Evolutionary conservation across 2,329 filamentous ascomycete species (phyloP), one percentile per base, ranked within the genome.

Genomic region (Beauveria medogensis): DNA sequence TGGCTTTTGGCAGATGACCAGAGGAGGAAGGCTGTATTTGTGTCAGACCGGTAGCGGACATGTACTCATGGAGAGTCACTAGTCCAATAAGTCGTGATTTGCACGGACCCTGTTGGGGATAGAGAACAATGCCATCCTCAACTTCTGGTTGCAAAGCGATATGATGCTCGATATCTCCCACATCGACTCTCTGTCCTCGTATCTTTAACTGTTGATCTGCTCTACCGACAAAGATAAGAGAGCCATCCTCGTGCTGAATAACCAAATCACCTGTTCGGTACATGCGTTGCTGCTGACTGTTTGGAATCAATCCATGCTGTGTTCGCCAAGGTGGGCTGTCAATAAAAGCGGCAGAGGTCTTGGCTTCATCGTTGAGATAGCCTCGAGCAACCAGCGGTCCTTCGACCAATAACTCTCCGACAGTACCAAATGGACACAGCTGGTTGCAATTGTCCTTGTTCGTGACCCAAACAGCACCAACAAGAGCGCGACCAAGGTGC

Each of bases 381-480:
- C 80, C 79, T 48, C 74, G 70, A 16, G 76, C 79, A 10, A 84
- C 74, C 2, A 77, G 73, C 1, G 80, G 80, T 0, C 77, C 76
- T 61, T 74, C 74, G 22, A 79, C 61, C 3, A 73, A 63, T 16
- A 76, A 65, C 59, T 77, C 74, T 2, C 72, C 72, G 1, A 68
- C 54, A 7, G 48, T 60, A 1, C 71, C 72, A 41, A 63, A 59
- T 7, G 69, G 67, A 1, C 62, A 44, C 8, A 71, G 64, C 6
- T 34, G 63, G 47, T 62, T 37, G 56, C 60, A 54, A 43, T 70
- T 64, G 10, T 65, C 59, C 1, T 65, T 53, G 40, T 69, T 64
- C 8, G 68, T 65, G 44, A 73, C 60, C 68, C 69, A 72, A 20
- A 57, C 44, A 22, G 60, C 22, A 62, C 64, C 44, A 22, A 22